phyloP scores from a whole-genome alignment of 2,329 filamentous ascomycete species.

The Parastagonospora nodorum region DNA sequence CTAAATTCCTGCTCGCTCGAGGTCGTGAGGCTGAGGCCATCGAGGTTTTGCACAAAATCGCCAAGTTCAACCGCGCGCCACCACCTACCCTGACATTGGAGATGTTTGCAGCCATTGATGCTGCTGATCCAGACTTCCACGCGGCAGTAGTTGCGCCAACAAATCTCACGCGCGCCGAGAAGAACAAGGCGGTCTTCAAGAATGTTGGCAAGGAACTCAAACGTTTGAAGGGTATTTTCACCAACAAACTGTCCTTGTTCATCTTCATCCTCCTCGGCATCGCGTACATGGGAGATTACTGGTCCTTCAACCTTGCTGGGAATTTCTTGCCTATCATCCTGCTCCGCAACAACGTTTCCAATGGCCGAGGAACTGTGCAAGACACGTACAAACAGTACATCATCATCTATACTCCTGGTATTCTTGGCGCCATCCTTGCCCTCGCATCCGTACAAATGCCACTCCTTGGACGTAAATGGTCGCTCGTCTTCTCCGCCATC shows the following conservation, averaged over 20 bases:
- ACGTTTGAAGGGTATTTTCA: constrained; percentile 36
- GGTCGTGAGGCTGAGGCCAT: constrained; percentile 34
- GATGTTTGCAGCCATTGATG: constrained; percentile 34
- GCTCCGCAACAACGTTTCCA: constrained; percentile 34
- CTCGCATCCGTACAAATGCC: constrained; percentile 33
- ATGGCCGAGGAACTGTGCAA: constrained; percentile 24
- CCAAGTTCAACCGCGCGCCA: constrained; percentile 33
- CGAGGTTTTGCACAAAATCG: constrained; percentile 33
- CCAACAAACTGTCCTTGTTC: constrained; percentile 29
- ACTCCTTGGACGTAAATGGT: constrained; percentile 35
- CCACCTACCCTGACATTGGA: constrained; percentile 28
- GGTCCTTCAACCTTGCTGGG: constrained; percentile 38
- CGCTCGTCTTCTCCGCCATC: constrained; percentile 32
- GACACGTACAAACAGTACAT: constrained; percentile 37
- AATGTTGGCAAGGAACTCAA: constrained; percentile 26
- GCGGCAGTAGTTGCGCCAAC: neutral
- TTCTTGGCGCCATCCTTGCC: constrained; percentile 30
- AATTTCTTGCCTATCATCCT: constrained; percentile 34
- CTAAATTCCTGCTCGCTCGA: constrained; percentile 32
- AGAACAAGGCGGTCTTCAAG: constrained; percentile 23
- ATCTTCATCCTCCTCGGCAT: constrained; percentile 33
- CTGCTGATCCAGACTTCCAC: constrained; percentile 6
- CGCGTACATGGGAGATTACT: constrained; percentile 40
- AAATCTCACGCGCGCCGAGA: constrained; percentile 18
- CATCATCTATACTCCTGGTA: constrained; percentile 36